Base-by-base conservation (phyloP, 192 early-diverging fungal genomes). In the Coemansia sp. region DNA sequence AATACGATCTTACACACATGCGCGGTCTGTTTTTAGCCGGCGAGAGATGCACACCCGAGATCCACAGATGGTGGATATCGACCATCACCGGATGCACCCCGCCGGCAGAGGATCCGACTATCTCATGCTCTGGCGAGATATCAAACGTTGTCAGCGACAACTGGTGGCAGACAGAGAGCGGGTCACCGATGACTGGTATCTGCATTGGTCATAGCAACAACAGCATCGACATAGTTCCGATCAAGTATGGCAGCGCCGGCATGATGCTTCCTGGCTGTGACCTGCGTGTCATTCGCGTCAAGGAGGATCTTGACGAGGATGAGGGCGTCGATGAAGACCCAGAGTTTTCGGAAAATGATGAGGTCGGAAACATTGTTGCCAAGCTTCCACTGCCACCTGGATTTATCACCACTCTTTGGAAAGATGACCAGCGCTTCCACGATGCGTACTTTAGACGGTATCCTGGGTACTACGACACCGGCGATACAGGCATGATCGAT, bases 151-250 rank as follows among this genome's bases (percentile, higher is more conserved):
- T 95, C 6, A 88, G 90, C 64, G 95, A 96, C 78, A 91, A 94
- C 69, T 96, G 89, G 76, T 96, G 95, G 95, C 90, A 92, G 55
- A 95, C 95, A 0, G 95, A 96, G 63, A 91, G 89, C 45, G 93
- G 95, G 4, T 90, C 88, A 43, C 93, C 95, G 2, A 90, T 95
- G 77, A 92, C 92, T 0, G 91, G 88, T 1, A 84, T 88, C 9
- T 87, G 89, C 74, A 79, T 89, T 59, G 90, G 91, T 9, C 69
- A 87, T 61, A 66, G 75, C 43, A 61, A 61, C 43, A 48, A 70
- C 61, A 58, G 74, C 63, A 64, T 79, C 39, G 57, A 76, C 36
- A 61, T 71, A 18, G 78, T 81, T 14, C 66, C 79, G 35, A 64
- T 83, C 48, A 86, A 88, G 57, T 78, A 87, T 8, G 95, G 93